Percentiles rank a stretch among this genome's conserved stretches.
Evolutionary conservation across 495 filamentous ascomycete species (phyloP).

Genomic region (Penicillium arizonense): DNA sequence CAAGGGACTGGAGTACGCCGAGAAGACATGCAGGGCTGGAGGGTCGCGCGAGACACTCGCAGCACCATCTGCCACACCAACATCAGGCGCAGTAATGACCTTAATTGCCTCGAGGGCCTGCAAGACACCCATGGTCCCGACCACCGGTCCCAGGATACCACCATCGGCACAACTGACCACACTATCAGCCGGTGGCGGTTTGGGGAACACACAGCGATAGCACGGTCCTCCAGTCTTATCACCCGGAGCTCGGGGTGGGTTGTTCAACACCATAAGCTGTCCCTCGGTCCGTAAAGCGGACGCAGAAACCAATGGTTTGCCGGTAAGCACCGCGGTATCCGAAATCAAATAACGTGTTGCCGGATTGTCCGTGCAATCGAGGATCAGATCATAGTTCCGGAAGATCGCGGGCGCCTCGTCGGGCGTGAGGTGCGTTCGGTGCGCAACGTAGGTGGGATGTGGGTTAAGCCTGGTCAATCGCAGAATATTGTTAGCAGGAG

Average conservation of each 20-base stretch:
- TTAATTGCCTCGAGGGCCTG: constrained; percentile 91
- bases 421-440: constrained; percentile 61
- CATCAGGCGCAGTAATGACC: constrained; percentile 51
- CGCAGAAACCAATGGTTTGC: constrained; percentile 82
- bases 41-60: constrained; percentile 29
- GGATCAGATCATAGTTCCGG: constrained; percentile 70
- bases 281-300: constrained; percentile 85
- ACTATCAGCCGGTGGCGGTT: constrained; percentile 75
- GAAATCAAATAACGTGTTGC: constrained; percentile 90
- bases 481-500: not conserved
- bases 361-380: constrained; percentile 94
- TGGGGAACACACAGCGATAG: constrained; percentile 90
- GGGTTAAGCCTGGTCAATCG: constrained; percentile 60
- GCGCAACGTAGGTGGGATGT: constrained; percentile 56
- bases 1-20: constrained; percentile 61
- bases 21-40: constrained; percentile 66
- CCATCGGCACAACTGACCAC: constrained; percentile 86
- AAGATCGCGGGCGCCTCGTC: constrained; percentile 64
- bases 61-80: constrained; percentile 12
- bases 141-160: constrained; percentile 87
- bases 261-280: constrained; percentile 78
- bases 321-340: constrained; percentile 75
- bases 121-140: constrained; percentile 90
- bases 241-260: constrained; percentile 47
- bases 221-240: constrained; percentile 66